Evolutionary conservation across 108 stramenopile species (phyloP).

Genomic region (Nitzschia sp.): DNA sequence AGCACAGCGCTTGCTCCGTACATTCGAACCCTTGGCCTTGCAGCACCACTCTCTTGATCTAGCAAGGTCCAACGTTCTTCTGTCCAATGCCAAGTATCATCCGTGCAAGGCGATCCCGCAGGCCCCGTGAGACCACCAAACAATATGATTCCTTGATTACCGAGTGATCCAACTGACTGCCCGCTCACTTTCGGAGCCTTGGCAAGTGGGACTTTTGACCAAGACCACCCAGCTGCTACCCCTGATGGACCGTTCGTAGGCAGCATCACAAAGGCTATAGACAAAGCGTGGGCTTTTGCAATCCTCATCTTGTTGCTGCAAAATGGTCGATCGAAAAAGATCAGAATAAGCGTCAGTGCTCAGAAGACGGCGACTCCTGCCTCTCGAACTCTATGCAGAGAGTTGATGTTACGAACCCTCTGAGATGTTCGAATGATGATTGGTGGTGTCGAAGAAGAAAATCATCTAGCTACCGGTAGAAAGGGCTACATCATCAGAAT

Average conservation of each 20-base stretch:
- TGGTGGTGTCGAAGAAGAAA: too few relatives aligned
- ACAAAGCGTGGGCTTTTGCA: too few relatives aligned
- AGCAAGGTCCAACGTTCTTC: background rate
- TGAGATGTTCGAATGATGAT: too few relatives aligned
- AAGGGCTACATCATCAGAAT: too few relatives aligned
- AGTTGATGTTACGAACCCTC: too few relatives aligned
- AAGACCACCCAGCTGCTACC: background rate
- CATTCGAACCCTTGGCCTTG: slow-evolving; percentile 6
- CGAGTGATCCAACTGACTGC: background rate
- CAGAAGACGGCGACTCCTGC: too few relatives aligned
- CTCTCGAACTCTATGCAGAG: too few relatives aligned
- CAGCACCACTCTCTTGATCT: background rate
- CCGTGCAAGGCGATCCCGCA: slow-evolving; percentile 12
- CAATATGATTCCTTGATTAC: background rate
- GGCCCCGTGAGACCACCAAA: slow-evolving; percentile 18
- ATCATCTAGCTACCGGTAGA: too few relatives aligned
- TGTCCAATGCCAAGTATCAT: background rate
- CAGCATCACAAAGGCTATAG: too few relatives aligned
- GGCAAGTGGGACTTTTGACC: background rate
- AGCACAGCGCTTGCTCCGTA: slow-evolving; percentile 9
- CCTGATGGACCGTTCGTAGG: background rate
- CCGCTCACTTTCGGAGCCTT: slow-evolving; percentile 5
- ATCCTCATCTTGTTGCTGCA: too few relatives aligned
- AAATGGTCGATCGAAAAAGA: too few relatives aligned
- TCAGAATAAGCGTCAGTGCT: too few relatives aligned